Evolutionary conservation across 805 yeast species (phyloP).

Genomic region (Zygotorulaspora chibaensis): DNA sequence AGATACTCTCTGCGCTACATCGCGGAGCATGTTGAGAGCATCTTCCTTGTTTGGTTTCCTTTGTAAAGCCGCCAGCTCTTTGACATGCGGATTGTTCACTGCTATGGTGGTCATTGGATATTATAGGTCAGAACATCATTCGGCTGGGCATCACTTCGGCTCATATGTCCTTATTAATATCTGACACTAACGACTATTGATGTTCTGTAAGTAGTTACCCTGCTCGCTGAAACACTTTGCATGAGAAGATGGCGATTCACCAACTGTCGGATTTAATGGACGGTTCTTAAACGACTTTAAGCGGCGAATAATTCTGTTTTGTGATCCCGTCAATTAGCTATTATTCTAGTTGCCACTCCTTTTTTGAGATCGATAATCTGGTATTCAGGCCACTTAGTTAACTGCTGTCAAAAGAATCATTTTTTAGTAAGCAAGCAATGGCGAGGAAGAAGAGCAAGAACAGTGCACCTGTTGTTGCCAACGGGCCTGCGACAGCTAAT

Average conservation of each 20-base stretch:
- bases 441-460: conserved; percentile 11
- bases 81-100: conserved; percentile 30
- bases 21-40: conserved; percentile 59
- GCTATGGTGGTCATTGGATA: neutral
- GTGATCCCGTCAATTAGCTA: no score
- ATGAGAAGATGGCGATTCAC: no score
- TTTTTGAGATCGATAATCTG: no score
- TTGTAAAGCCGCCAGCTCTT: conserved; percentile 43
- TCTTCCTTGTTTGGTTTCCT: conserved; percentile 44
- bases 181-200: neutral
- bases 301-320: no score
- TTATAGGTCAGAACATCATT: no score
- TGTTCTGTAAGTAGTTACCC: neutral
- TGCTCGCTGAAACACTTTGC: neutral
- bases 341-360: no score
- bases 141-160: no score
- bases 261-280: no score
- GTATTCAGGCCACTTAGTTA: no score
- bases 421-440: conserved; percentile 8
- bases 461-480: neutral
- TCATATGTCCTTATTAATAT: neutral
- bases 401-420: neutral
- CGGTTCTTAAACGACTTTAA: neutral
- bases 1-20: conserved; percentile 64
- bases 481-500: conserved; percentile 2